Percentiles rank a stretch among this genome's conserved stretches.
These are phyloP conservation scores for Kurtzmaniella quercitrusa DNA, from an alignment of 1,139 yeast species.

Conservation along the genomic window DNA sequence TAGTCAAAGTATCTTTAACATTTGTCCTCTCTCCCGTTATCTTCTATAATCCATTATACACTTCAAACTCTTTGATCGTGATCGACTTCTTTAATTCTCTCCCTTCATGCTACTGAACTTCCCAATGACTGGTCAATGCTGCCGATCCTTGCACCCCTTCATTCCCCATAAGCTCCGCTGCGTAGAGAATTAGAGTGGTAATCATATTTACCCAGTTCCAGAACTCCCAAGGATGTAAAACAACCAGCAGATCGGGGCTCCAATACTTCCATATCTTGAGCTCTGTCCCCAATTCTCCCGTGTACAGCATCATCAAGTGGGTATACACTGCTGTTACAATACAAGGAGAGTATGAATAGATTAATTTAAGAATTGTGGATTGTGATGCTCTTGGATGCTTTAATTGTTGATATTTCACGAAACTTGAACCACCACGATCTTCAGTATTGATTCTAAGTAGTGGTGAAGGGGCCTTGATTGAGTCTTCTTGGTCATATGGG, in stretches of 20 bases:
- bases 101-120: constrained; percentile 25
- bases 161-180: constrained; percentile 61
- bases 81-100: no score
- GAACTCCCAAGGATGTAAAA: constrained; percentile 81
- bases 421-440: not conserved
- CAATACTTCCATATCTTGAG: constrained; percentile 58
- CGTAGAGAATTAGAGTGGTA: constrained; percentile 72
- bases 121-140: constrained; percentile 41
- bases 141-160: constrained; percentile 28
- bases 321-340: constrained; percentile 92
- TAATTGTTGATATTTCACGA: not conserved
- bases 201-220: constrained; percentile 97
- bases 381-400: constrained; percentile 18
- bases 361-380: constrained; percentile 50
- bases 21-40: no score
- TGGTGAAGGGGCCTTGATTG: not conserved
- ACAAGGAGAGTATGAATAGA: constrained; percentile 90
- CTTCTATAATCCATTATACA: no score
- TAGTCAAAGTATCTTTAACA: no score
- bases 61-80: no score
- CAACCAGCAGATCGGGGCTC: constrained; percentile 18
- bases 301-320: constrained; percentile 85
- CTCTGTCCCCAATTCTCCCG: constrained; percentile 67
- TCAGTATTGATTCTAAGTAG: not conserved
- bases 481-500: not conserved